These are phyloP conservation scores for Lasiosphaeris hirsuta DNA, from an alignment of 495 filamentous ascomycete species.

Conservation along the genomic window DNA sequence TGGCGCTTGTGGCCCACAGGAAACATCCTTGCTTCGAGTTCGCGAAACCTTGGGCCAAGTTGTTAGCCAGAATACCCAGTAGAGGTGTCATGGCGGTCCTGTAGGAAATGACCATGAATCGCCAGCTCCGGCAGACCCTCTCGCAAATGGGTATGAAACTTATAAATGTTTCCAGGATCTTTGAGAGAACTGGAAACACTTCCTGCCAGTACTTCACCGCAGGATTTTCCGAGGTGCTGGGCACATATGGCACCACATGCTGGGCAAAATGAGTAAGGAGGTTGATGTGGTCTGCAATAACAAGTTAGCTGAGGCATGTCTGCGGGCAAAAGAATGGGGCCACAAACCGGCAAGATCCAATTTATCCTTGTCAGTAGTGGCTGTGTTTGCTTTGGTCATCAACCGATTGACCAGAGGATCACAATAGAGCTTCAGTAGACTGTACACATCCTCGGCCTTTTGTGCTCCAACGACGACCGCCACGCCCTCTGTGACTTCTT, in stretches of 20 bases:
- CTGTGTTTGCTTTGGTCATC: conserved; percentile 81
- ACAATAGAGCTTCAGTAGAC: conserved; percentile 85
- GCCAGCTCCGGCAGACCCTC: conserved; percentile 89
- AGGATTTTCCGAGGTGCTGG: conserved; percentile 71
- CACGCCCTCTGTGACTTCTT: conserved; percentile 93
- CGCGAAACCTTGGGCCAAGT: conserved; percentile 79
- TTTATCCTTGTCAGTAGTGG: conserved; percentile 74
- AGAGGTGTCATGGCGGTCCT: conserved; percentile 83
- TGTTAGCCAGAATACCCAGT: conserved; percentile 78
- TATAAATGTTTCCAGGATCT: conserved; percentile 81
- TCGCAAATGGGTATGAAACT: conserved; percentile 85
- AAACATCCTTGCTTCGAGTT: conserved; percentile 91
- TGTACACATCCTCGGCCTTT: conserved; percentile 72
- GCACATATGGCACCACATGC: conserved; percentile 71
- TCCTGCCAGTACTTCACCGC: conserved; percentile 95
- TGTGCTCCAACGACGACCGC: conserved; percentile 87
- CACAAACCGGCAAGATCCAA: conserved; percentile 74
- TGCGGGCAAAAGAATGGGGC: background rate
- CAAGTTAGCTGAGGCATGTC: conserved; percentile 26
- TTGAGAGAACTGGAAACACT: conserved; percentile 79
- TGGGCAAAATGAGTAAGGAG: conserved; percentile 88
- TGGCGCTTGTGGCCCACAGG: conserved; percentile 92
- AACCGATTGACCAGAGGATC: conserved; percentile 84
- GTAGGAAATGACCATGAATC: conserved; percentile 94
- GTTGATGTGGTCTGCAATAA: conserved; percentile 70